Conservation (phyloP, 192 early-diverging fungal genomes). For the Coemansia sp. region DNA sequence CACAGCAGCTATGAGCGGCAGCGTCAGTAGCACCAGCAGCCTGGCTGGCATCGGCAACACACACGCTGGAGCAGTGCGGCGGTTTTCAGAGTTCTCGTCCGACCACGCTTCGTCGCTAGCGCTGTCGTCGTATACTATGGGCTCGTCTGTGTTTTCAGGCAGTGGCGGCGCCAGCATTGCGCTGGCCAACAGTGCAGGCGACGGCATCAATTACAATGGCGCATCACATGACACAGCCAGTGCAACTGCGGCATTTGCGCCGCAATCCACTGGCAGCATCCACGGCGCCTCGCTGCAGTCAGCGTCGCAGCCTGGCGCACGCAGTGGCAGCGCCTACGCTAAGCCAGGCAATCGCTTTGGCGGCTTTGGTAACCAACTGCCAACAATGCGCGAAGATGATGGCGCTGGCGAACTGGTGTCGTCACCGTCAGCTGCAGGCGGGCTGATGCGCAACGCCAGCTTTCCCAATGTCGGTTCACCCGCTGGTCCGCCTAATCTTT, state of each 20-base stretch:
- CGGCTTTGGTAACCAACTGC: constrained; percentile 33
- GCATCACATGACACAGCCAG: constrained; percentile 24
- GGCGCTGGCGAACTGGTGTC: constrained; percentile 7
- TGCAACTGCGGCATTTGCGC: background rate
- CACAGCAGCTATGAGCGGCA: constrained; percentile 16
- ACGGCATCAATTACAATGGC: constrained; percentile 24
- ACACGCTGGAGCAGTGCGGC: constrained; percentile 15
- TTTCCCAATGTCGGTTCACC: constrained; percentile 20
- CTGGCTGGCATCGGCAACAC: constrained; percentile 9
- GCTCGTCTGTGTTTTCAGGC: constrained; percentile 12
- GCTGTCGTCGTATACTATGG: constrained; percentile 36
- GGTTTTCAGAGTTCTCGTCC: constrained; percentile 31
- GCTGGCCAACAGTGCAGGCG: constrained; percentile 6
- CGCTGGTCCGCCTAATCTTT: constrained; percentile 4
- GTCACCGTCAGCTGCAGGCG: constrained; percentile 10
- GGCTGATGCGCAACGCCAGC: constrained; percentile 46
- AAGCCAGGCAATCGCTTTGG: constrained; percentile 13
- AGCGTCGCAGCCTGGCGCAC: background rate
- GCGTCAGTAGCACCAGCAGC: constrained; percentile 24
- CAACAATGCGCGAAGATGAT: constrained; percentile 51
- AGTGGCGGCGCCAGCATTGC: constrained; percentile 10
- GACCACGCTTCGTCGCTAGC: constrained; percentile 22
- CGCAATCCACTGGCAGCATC: constrained; percentile 1
- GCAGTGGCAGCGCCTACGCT: background rate
- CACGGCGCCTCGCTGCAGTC: constrained; percentile 3